These are phyloP conservation scores for Ganoderma boninense DNA, from an alignment of 1,284 basidiomycete genomes.

Conservation along the genomic window DNA sequence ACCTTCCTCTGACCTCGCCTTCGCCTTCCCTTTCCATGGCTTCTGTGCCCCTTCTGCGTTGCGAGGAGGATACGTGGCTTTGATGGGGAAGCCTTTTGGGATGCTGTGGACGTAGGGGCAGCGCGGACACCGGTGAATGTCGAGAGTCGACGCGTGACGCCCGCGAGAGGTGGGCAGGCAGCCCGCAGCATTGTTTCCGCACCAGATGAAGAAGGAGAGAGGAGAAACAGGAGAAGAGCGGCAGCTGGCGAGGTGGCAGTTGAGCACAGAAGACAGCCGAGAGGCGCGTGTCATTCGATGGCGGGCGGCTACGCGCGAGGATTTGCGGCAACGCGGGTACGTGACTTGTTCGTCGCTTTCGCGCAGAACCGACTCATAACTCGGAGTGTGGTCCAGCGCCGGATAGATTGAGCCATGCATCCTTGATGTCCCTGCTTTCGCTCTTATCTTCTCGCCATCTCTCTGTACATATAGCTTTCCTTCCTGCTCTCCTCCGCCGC, in stretches of 20 bases:
- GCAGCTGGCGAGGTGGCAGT: neutral
- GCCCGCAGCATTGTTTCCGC: neutral
- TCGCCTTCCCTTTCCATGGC: conserved; percentile 6
- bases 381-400: conserved; percentile 1
- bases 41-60: neutral
- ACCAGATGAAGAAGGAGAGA: no score
- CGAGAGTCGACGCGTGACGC: conserved; percentile 8
- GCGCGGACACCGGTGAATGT: conserved; percentile 4
- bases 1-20: neutral
- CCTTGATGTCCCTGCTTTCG: conserved; percentile 25
- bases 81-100: neutral
- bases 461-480: conserved; percentile 24
- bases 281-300: neutral
- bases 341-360: neutral
- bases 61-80: neutral
- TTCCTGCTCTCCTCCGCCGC: conserved; percentile 10
- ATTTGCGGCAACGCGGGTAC: conserved; percentile 5
- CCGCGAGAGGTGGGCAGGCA: neutral
- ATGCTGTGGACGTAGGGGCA: conserved; percentile 2
- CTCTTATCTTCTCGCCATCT: conserved; percentile 26
- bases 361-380: neutral
- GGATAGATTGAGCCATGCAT: conserved; percentile 12
- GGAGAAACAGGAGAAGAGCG: neutral
- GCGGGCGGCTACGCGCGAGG: conserved; percentile 9
- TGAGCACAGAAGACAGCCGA: neutral